Evolutionary conservation across 495 filamentous ascomycete genomes (phyloP), one percentile per base, ranked within the genome.

Genomic region (Penicillium mononematosum): DNA sequence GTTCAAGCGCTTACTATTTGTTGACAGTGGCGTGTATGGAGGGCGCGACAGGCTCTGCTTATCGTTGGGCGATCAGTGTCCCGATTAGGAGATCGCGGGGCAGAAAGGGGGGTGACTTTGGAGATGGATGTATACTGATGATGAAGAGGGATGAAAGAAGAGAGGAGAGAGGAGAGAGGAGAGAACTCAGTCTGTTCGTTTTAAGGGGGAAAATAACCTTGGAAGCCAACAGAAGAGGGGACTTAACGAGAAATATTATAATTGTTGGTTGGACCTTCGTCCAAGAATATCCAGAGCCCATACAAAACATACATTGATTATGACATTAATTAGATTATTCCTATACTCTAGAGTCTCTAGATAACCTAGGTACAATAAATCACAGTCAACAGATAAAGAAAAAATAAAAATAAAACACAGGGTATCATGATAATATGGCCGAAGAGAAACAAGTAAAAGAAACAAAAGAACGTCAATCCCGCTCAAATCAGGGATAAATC

Each of bases 401-500:
- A 44, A 9, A 29, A 44, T n/a, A 7, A 25, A 42, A 19, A 31
- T 19, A 58, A 51, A 42, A 53, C 27, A 62, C 58, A 63, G 65
- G 62, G 62, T 68, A 65, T 65, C 60, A 68, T 57, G 53, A 56
- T 44, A 44, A 58, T 34, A 12, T 24, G 22, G 20, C 27, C 51
- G 53, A 50, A 51, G 34, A 50, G 5, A 61, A 51, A 54, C 14
- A 38, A 53, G 9, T 8, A 38, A 45, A 61, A 22, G 31, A 62
- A 61, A 29, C n/a, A 24, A 59, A 49, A 45, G 55, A 56, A 36
- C 42, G 55, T 47, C 51, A 50, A 50, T 50, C 42, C 20, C 22
- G 34, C 32, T 12, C 45, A 54, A 54, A 22, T 9, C 2, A 50
- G 31, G 45, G 55, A 58, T 63, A 48, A 49, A 60, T 61, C 63